Base-by-base conservation (phyloP, 352 stramenopile genomes). In the Phytophthora syringae region DNA sequence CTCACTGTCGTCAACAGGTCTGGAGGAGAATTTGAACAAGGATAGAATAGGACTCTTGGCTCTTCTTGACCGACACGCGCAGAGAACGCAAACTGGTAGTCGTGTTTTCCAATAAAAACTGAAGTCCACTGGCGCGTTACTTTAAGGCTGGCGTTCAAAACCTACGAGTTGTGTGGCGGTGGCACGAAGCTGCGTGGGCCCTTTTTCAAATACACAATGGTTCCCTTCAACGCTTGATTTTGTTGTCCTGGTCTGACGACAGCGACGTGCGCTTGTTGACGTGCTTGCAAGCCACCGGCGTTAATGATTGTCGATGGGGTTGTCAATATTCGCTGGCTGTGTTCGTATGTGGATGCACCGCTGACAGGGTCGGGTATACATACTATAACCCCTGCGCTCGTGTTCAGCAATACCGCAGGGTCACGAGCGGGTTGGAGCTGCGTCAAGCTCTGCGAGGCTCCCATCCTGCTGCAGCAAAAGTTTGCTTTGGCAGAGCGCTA, bases 201-300 rank as follows among this genome's bases (percentile, higher is more conserved):
- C 42, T 76, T 80, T 68, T 87, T 90, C 21, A 92, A 61, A 57
- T 84, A 93, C 36, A 91, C 70, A 40, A 92, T 49, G 36, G 79
- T 93, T 60, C 59, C 59, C 61, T 79, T 80, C 30, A 90, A 47
- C 21, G 55, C 43, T 53, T 65, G n/a, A 34, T 92, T 93, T 28
- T 69, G 58, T 4, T 52, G 48, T 30, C 79, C 79, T 24, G 58
- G 50, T 63, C 59, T 84, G 32, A 72, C 82, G 0, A 83, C 63
- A 24, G 79, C 52, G n/a, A 88, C 57, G 21, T 59, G 54, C 10
- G 22, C 47, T 45, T 60, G 48, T 12, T 64, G 44, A 32, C 12
- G 39, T 36, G 3, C 18, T 53, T 52, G 7, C 51, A 16, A 37
- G 18, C 11, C 18, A 20, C 30, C 13, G 2, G 22, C 25, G 25